phyloP scores from a whole-genome alignment of 768 basidiomycete genomes.

The Termitomyces sp. region DNA sequence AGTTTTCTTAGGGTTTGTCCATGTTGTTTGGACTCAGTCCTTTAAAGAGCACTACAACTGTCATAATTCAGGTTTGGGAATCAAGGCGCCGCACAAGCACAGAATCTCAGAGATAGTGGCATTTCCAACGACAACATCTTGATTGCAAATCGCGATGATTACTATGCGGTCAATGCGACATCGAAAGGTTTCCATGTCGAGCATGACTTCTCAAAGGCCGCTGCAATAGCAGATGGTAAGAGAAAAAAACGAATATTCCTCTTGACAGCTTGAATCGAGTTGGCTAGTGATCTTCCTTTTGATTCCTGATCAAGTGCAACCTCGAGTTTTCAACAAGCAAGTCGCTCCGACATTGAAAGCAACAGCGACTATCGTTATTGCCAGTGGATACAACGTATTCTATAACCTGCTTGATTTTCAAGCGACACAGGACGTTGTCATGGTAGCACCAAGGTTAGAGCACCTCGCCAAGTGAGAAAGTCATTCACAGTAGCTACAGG shows the following conservation, averaged over 20 bases:
- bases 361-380: slow-evolving; percentile 45
- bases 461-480: background rate
- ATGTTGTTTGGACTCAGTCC: background rate
- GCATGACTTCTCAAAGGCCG: slow-evolving; percentile 51
- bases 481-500: slow-evolving; percentile 21
- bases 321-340: slow-evolving; percentile 52
- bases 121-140: slow-evolving; percentile 56
- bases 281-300: slow-evolving; percentile 50
- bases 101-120: slow-evolving; percentile 59
- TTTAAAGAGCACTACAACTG: background rate
- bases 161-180: slow-evolving; percentile 52
- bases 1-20: slow-evolving; percentile 51
- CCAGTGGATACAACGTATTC: slow-evolving; percentile 63
- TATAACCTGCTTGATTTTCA: slow-evolving; percentile 52
- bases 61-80: slow-evolving; percentile 45
- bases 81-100: slow-evolving; percentile 62
- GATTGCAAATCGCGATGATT: slow-evolving; percentile 52
- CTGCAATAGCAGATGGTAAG: slow-evolving; percentile 48
- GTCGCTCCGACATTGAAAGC: slow-evolving; percentile 46
- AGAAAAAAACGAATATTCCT: background rate
- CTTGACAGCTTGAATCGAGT: background rate
- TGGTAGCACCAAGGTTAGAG: slow-evolving; percentile 57
- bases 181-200: slow-evolving; percentile 53
- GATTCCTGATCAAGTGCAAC: slow-evolving; percentile 61
- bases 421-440: slow-evolving; percentile 51